Evolutionary conservation across 2,329 filamentous ascomycete genomes (phyloP), one percentile per base, ranked within the genome.

Genomic region (Colletotrichum sp.): DNA sequence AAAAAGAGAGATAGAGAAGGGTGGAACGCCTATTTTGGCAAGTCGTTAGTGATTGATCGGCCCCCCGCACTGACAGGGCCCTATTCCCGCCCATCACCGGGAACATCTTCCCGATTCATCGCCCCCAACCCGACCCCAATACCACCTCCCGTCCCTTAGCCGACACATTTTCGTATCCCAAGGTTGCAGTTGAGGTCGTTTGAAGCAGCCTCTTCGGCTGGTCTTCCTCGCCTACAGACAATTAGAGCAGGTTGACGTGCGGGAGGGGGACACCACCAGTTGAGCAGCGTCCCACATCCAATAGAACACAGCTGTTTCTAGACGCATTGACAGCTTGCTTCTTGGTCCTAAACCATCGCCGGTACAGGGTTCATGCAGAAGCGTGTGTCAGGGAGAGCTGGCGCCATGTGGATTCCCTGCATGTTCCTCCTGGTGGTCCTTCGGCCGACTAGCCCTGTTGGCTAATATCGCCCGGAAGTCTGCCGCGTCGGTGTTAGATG

Each of bases 281-380:
- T 1, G 10, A 52, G 44, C 44, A 52, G 44, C 44, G 44, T 52
- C 44, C 44, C 44, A 52, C n/a, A 52, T 21, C 57, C 34, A 18
- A 24, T n/a, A 16, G 30, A 63, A 21, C 55, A 26, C 8, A 44
- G 16, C 21, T 63, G 63, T 68, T 67, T 68, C 69, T 59, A 72
- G 44, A 72, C 73, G 70, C 64, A 73, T 52, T 59, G 70, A 65
- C 73, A 68, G 57, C 59, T 59, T 71, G 32, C 32, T 34, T 60
- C 64, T 49, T 65, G 69, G 44, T 10, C 44, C 63, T 13, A 68
- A 73, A 65, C 26, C 44, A 59, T 64, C 32, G 57, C 28, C 39
- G 18, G 32, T n/a, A 55, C 30, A 72, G 73, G 70, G 69, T 68
- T 72, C 69, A 32, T 65, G 69, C 73, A 76, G 73, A 76, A 68